phyloP scores from a whole-genome alignment of 306 rosid species.

The Astragalus glycyphyllos region DNA sequence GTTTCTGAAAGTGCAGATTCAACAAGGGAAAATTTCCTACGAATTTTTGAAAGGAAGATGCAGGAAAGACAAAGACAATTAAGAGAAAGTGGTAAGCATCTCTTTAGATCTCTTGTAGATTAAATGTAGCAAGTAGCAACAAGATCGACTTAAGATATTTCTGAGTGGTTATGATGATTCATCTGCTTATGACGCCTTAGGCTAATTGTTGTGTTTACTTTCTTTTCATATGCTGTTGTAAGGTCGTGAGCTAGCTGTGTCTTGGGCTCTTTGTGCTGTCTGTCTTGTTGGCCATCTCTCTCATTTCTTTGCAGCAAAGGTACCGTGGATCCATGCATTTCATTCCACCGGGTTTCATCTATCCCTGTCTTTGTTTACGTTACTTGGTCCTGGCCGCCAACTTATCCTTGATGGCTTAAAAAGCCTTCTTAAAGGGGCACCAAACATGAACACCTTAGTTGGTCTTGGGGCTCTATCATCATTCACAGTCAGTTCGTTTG shows the following conservation, averaged over 20 bases:
- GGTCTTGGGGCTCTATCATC: constrained; percentile 99
- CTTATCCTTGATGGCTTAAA: constrained; percentile 88
- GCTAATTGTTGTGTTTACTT: constrained; percentile 40
- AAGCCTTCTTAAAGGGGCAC: constrained; percentile 80
- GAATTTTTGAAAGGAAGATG: constrained; percentile 83
- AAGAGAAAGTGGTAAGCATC: constrained; percentile 79
- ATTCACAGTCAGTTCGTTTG: constrained; percentile 89
- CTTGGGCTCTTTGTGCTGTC: constrained; percentile 95
- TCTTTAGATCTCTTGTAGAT: constrained; percentile 30
- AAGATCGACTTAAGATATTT: constrained; percentile 41
- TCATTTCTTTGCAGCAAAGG: constrained; percentile 86
- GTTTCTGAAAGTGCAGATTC: constrained; percentile 73
- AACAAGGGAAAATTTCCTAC: constrained; percentile 69
- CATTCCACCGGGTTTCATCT: constrained; percentile 90
- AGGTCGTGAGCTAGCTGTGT: constrained; percentile 90
- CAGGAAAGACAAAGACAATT: constrained; percentile 80
- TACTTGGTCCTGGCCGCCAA: constrained; percentile 96
- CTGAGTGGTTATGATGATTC: constrained; percentile 36
- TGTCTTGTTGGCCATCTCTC: constrained; percentile 93
- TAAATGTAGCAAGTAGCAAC: constrained; percentile 43
- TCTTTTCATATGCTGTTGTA: constrained; percentile 41
- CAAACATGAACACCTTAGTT: constrained; percentile 97
- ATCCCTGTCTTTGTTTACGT: constrained; percentile 80
- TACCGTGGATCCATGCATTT: constrained; percentile 80
- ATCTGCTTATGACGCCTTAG: constrained; percentile 30